These are phyloP conservation scores for Dryas integrifolia DNA, from an alignment of 331 rosid species.

Conservation along the genomic window DNA sequence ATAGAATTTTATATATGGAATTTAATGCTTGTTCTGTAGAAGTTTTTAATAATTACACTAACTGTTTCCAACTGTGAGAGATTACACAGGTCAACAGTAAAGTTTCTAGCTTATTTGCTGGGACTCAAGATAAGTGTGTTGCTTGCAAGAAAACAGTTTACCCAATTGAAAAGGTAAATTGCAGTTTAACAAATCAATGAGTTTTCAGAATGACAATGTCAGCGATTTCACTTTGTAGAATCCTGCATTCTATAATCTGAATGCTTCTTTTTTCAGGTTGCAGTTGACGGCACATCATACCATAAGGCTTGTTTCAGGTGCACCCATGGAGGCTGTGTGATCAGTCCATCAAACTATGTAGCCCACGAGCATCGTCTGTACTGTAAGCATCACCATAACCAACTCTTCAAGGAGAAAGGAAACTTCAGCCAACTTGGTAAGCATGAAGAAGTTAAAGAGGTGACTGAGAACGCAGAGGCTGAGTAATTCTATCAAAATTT, in stretches of 20 bases:
- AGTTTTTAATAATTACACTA: neutral
- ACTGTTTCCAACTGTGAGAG: conserved; percentile 15
- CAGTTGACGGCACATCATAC: conserved; percentile 75
- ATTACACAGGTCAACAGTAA: conserved; percentile 65
- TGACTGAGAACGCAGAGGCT: conserved; percentile 39
- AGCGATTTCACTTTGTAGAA: neutral
- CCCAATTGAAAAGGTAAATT: conserved; percentile 83
- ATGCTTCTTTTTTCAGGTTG: conserved; percentile 49
- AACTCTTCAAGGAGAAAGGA: conserved; percentile 87
- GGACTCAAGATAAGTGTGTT: conserved; percentile 92
- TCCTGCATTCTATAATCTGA: neutral
- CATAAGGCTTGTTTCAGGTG: conserved; percentile 85
- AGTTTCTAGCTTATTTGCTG: conserved; percentile 71
- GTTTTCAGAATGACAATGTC: neutral
- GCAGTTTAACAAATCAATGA: neutral
- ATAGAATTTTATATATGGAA: neutral
- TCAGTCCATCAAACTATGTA: conserved; percentile 86
- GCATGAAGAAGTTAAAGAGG: conserved; percentile 43
- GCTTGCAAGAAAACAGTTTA: conserved; percentile 87
- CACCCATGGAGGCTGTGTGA: conserved; percentile 83
- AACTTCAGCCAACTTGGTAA: conserved; percentile 81
- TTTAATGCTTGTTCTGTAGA: neutral
- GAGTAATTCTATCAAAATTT: conserved; percentile 29
- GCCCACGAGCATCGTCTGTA: conserved; percentile 86
- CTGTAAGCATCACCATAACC: conserved; percentile 90